These are phyloP conservation scores for Misopates orontium DNA, from an alignment of 257 asterid genomes.

Conservation along the genomic window DNA sequence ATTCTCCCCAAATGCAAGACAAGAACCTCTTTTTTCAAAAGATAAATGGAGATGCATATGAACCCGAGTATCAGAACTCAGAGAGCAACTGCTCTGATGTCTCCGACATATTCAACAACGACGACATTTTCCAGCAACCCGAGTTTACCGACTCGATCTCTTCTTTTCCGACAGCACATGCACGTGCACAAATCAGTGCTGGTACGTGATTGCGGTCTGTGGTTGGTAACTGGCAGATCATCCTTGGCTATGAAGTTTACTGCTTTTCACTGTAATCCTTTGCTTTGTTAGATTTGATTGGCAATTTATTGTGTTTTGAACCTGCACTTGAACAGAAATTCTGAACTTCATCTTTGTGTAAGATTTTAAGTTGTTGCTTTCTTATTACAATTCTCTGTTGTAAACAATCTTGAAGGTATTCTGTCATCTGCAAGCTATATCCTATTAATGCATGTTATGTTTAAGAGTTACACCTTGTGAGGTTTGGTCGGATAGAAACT, in stretches of 20 bases:
- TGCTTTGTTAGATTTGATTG: constrained; percentile 7
- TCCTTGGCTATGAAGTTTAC: constrained; percentile 76
- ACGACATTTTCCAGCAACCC: constrained; percentile 42
- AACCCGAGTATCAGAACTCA: constrained; percentile 33
- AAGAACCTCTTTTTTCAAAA: constrained; percentile 20
- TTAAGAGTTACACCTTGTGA: too few relatives aligned
- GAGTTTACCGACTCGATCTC: constrained; percentile 31
- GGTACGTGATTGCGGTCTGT: constrained; percentile 33
- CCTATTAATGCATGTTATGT: neutral
- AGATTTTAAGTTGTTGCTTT: constrained; percentile 13
- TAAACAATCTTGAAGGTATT: constrained; percentile 3
- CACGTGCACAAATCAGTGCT: too few relatives aligned
- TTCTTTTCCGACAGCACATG: constrained; percentile 23
- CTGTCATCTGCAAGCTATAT: neutral
- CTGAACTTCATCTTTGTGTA: constrained; percentile 15
- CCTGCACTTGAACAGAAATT: constrained; percentile 24
- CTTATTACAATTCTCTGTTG: neutral
- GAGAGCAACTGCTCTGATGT: constrained; percentile 53
- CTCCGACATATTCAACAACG: constrained; percentile 58
- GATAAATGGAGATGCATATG: constrained; percentile 12
- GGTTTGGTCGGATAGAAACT: too few relatives aligned
- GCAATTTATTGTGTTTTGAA: constrained; percentile 2
- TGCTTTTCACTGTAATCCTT: constrained; percentile 25
- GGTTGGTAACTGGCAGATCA: constrained; percentile 66
- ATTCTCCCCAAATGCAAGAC: constrained; percentile 22